Evolutionary conservation across 495 filamentous ascomycete species (phyloP), one percentile per base, ranked within the genome.

Genomic region (Aspergillus affinis): DNA sequence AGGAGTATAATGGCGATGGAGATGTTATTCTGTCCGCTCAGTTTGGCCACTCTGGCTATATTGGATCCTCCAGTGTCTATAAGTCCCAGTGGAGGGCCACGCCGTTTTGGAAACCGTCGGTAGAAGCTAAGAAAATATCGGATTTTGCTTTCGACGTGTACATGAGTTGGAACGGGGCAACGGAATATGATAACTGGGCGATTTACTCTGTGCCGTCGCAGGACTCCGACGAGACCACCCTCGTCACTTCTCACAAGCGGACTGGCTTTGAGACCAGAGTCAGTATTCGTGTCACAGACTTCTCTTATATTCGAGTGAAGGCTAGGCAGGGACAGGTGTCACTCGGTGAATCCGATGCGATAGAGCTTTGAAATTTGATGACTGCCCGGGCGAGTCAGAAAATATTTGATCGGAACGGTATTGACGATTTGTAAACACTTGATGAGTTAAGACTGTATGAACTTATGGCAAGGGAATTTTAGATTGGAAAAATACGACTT

Each of bases 131-230:
- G 32, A 45, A 13, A 20, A 26, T n/a, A 9, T 41, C 36, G 13
- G 44, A 48, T 15, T 52, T 15, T 30, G 23, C 6, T 2, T 53
- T 45, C 7, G 45, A 52, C 15, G 51, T 68, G 5, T 75, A 72
- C 54, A 69, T 69, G 50, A 72, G 67, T 57, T 75, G 71, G 72
- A 75, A 75, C 51, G 72, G 72, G 52, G 72, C 71, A 18, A 75
- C 72, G 1, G 67, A 72, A 36, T 27, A 52, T 52, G 9, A 32
- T n/a, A 15, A 27, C 21, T 52, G 50, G 50, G 36, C 36, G 3
- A 41, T 41, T 41, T 41, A 41, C 36, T 41, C 36, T 41, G 36
- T 41, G 9, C 12, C 13, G 12, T 41, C 36, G 36, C 36, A 41
- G 36, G 36, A 15, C 36, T 41, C 36, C 1, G 36, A 17, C 36